Conservation (phyloP, 495 filamentous ascomycete species). For the Xylaria scruposa region DNA sequence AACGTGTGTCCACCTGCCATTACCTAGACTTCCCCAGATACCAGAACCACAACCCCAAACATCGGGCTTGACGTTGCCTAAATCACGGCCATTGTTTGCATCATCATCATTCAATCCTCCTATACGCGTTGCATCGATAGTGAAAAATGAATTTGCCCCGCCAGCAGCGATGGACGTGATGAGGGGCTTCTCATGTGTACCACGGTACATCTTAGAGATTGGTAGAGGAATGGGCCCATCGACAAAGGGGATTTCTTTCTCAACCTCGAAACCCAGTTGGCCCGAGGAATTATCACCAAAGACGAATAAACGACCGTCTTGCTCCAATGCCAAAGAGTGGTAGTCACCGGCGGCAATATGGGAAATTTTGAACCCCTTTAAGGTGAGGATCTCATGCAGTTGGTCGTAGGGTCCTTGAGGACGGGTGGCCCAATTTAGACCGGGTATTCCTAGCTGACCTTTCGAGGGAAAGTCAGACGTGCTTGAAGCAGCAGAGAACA, state of each 20-base stretch:
- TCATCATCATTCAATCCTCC: conserved; percentile 57
- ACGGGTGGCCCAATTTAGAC: conserved; percentile 77
- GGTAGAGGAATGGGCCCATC: conserved; percentile 74
- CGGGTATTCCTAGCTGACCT: conserved; percentile 87
- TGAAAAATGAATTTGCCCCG: conserved; percentile 84
- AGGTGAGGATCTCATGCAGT: conserved; percentile 67
- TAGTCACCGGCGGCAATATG: conserved; percentile 85
- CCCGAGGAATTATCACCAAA: conserved; percentile 92
- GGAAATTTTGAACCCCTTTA: conserved; percentile 63
- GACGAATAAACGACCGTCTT: conserved; percentile 76
- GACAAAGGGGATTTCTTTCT: conserved; percentile 62
- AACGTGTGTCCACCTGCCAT: conserved; percentile 87
- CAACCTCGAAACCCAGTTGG: conserved; percentile 79
- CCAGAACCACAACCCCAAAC: conserved; percentile 87
- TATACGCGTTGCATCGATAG: conserved; percentile 72
- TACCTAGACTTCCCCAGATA: conserved; percentile 82
- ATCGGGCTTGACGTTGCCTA: conserved; percentile 67
- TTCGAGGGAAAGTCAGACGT: conserved; percentile 77
- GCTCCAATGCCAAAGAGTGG: conserved; percentile 80
- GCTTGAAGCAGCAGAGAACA: conserved; percentile 84
- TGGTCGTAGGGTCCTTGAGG: conserved; percentile 80
- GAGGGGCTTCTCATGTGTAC: conserved; percentile 60
- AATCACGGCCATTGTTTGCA: conserved; percentile 32
- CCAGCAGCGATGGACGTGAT: conserved; percentile 83
- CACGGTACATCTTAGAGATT: conserved; percentile 72